Evolutionary conservation across 352 stramenopile genomes (phyloP).

Genomic region (Globisporangium carolinianum): DNA sequence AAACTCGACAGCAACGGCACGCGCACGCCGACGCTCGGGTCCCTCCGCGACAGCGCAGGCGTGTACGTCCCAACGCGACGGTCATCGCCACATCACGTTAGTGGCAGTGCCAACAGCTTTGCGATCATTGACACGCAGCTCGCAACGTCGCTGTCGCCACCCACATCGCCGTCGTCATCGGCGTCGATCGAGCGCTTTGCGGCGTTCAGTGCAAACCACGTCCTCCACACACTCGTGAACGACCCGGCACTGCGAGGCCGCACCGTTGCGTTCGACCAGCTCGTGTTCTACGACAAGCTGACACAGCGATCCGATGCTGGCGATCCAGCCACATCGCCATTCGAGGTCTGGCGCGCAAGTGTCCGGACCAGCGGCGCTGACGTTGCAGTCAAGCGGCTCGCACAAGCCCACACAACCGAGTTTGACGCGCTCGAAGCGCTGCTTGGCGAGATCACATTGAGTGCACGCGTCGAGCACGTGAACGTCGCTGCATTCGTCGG

Average conservation of each 20-base stretch:
- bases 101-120: no score
- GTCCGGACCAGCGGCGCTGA: slow-evolving; percentile 13
- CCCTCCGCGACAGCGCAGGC: slow-evolving; percentile 1
- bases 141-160: not conserved
- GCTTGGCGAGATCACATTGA: slow-evolving; percentile 25
- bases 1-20: slow-evolving; percentile 1
- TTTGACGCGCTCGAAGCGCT: slow-evolving; percentile 23
- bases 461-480: slow-evolving; percentile 23
- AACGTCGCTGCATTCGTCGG: slow-evolving; percentile 38
- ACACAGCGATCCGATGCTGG: slow-evolving; percentile 16
- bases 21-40: not conserved
- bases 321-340: not conserved
- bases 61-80: not conserved
- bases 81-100: not conserved
- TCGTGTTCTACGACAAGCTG: slow-evolving; percentile 18
- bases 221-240: slow-evolving; percentile 19
- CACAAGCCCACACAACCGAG: slow-evolving; percentile 7
- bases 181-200: slow-evolving; percentile 16
- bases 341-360: slow-evolving; percentile 29
- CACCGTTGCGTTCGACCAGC: slow-evolving; percentile 24
- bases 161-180: slow-evolving; percentile 2
- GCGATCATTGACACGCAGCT: not conserved
- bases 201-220: slow-evolving; percentile 11
- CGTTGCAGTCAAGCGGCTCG: slow-evolving; percentile 35
- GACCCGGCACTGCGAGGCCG: slow-evolving; percentile 16